Evolutionary conservation across 108 stramenopile genomes (phyloP), one percentile per base, ranked within the genome.

Genomic region (Cyclotella cryptica): DNA sequence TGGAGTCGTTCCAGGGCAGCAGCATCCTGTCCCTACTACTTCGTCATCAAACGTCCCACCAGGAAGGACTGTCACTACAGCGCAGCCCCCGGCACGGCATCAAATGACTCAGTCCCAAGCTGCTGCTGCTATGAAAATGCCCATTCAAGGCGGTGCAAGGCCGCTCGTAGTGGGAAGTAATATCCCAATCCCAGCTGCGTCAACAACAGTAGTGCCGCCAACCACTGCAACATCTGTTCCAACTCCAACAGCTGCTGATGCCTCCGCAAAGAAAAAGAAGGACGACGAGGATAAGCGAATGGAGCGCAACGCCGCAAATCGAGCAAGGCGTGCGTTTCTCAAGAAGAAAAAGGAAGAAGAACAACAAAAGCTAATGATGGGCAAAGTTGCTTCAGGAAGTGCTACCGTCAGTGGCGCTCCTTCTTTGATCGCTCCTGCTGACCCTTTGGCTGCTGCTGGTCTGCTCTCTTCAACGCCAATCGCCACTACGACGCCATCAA

Each of bases 51-150:
- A 10, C 19, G 58, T 59, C 19, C 19, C 58, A 29, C 24, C 58
- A 7, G 44, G 35, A 39, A 61, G 8, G 4, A n/a, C 60, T 14
- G 35, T 6, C 2, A 35, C 35, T 35, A 15, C 35, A 15, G 9
- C 15, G 14, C 28, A 27, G 15, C 15, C 61, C 18, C 28, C 61
- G 21, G 18, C 9, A 13, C 19, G 13, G 12, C 30, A 30, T 19
- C 13, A 22, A 18, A 79, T 46, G 49, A 42, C 60, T 7, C 61
- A 70, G 54, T 28, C 66, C 0, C 61, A 70, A 44, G 59, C 59
- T 22, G 61, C 70, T 13, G 75, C 67, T 5, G 78, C 78, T 14
- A 59, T 71, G 70, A 79, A 73, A 47, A 65, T 73, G 63, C 72
- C 78, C 40, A 57, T 54, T 44, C 10, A 62, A 22, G 10, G 35